Evolutionary conservation across 176 grass and related monocot genomes (phyloP).

Genomic region (Triticum monococcum): DNA sequence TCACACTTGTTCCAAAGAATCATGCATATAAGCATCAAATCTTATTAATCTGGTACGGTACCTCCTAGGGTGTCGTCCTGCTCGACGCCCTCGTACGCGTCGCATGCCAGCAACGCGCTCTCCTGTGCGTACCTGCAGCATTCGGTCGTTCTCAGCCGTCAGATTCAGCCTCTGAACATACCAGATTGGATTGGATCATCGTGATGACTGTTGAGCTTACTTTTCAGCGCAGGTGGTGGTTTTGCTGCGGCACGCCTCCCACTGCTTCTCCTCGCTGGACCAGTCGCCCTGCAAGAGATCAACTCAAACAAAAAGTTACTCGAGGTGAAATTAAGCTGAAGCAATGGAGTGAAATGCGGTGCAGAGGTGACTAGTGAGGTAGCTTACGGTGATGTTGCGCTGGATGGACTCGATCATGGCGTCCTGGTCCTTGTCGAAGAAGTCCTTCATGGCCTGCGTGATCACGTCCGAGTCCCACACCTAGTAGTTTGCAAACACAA

Average conservation of each 20-base stretch:
- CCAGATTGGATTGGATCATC: too few relatives aligned
- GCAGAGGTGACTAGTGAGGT: not conserved
- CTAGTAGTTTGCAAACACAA: not conserved
- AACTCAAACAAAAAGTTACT: not conserved
- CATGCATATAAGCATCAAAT: too few relatives aligned
- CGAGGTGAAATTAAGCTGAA: not conserved
- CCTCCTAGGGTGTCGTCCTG: slow-evolving; percentile 52
- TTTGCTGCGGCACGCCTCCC: slow-evolving; percentile 43
- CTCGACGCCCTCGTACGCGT: slow-evolving; percentile 47
- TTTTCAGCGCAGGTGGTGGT: slow-evolving; percentile 44
- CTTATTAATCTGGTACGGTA: not conserved
- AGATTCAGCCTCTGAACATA: not conserved
- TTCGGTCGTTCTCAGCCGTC: not conserved
- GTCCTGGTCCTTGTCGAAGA: slow-evolving; percentile 52
- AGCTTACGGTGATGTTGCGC: slow-evolving; percentile 75
- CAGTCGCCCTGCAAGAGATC: slow-evolving; percentile 31
- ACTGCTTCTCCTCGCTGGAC: slow-evolving; percentile 49
- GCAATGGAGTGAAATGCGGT: not conserved
- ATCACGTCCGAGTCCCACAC: slow-evolving; percentile 87
- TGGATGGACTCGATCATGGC: slow-evolving; percentile 76
- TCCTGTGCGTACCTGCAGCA: slow-evolving; percentile 50
- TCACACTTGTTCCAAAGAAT: not conserved
- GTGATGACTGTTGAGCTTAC: not conserved
- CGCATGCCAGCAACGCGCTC: slow-evolving; percentile 44
- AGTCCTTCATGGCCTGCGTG: slow-evolving; percentile 78